Evolutionary conservation across 176 grass and related monocot species (phyloP), one percentile per base, ranked within the genome.

Genomic region (Cenchrus purpureus): DNA sequence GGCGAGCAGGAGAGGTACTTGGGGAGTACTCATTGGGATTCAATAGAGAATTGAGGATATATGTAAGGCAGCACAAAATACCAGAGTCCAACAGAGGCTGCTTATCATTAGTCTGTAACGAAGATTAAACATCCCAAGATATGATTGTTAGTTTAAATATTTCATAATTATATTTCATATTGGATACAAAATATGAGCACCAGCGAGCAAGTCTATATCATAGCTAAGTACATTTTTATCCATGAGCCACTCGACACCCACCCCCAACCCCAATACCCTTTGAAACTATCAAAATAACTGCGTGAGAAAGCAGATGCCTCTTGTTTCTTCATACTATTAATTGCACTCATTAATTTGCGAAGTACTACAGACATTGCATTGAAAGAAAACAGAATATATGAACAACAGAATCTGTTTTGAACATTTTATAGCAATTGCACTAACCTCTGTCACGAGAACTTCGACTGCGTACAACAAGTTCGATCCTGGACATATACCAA

Each of bases 61-160:
- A 93, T 86, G 97, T 94, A 85, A 99, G 94, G 56, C 94, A 99
- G 88, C 94, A 94, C 72, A 99, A 87, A 88, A 99, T 94, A 81
- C 97, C 97, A 89, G 97, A 96, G 81, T 99, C 97, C 92, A 99
- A 85, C 55, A 99, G 63, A 86, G 92, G 92, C 77, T 99, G 97
- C 62, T 90, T 97, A 85, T 99, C 91, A 69, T 84, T 88, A 82
- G 94, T 85, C 97, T 99, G 84, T 66, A 80, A 85, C 86, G 49
- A 88, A 67, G 60, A 98, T 78, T 57, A 89, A 91, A 90, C 67
- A 91, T 74, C 71, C 85, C 72, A 89, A 64, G 44, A 91, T 75
- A 76, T 71, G 48, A 5, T 37, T 77, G 62, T 87, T 79, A 87
- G 22, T 76, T 66, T 76, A n/a, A 75, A 82, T 43, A 75, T 61